These are phyloP conservation scores for Gliomastix tumulicola DNA, from an alignment of 2,329 filamentous ascomycete species.

Conservation along the genomic window DNA sequence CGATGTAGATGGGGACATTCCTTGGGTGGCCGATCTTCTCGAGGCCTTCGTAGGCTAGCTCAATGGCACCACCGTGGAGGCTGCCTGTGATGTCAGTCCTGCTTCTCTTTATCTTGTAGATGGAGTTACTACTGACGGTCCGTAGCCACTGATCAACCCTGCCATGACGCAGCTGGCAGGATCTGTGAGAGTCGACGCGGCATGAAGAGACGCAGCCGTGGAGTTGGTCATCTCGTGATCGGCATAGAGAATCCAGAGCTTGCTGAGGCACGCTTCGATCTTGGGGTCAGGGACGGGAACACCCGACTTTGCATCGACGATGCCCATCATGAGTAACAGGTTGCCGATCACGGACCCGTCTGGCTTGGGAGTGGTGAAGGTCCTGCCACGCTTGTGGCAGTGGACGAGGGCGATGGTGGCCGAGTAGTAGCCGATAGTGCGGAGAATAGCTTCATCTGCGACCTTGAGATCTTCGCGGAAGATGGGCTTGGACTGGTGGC, in stretches of 20 bases:
- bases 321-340: constrained; percentile 20
- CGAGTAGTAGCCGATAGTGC: constrained; percentile 1
- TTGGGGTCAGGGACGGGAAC: too few relatives aligned
- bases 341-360: constrained; percentile 30
- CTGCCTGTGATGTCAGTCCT: too few relatives aligned
- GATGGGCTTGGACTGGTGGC: not conserved
- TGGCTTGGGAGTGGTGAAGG: constrained; percentile 21
- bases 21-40: constrained; percentile 25
- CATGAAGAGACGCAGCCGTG: constrained; percentile 35
- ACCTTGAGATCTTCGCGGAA: not conserved
- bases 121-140: too few relatives aligned
- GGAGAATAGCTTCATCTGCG: constrained; percentile 3
- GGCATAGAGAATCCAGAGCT: constrained; percentile 33
- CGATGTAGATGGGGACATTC: constrained; percentile 27
- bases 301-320: too few relatives aligned
- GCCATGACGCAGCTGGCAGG: constrained; percentile 30
- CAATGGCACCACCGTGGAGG: constrained; percentile 41
- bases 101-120: too few relatives aligned
- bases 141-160: constrained; percentile 8
- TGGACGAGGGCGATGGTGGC: constrained; percentile 11
- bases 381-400: constrained; percentile 26
- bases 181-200: constrained; percentile 38
- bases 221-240: constrained; percentile 44
- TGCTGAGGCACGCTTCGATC: constrained; percentile 19
- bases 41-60: constrained; percentile 35